phyloP scores from a whole-genome alignment of 768 basidiomycete genomes.

The Naganishia antarctica region DNA sequence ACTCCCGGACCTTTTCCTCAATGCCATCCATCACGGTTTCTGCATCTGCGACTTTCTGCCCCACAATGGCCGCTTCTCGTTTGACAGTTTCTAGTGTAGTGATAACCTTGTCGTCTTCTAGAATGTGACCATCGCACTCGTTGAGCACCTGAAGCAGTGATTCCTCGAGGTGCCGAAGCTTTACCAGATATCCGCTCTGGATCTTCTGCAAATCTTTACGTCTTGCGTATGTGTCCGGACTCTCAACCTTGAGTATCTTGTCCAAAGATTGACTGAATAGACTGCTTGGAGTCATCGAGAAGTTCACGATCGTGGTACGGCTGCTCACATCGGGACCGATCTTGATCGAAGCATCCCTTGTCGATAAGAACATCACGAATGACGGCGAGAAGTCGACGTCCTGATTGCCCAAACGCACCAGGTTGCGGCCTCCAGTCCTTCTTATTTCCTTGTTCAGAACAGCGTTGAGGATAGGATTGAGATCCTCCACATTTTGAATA shows the following conservation, averaged over 20 bases:
- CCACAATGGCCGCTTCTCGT: constrained; percentile 91
- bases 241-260: constrained; percentile 92
- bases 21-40: constrained; percentile 94
- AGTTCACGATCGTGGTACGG: constrained; percentile 91
- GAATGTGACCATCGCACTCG: constrained; percentile 91
- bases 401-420: constrained; percentile 92
- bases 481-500: constrained; percentile 95
- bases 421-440: constrained; percentile 90
- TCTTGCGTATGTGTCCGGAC: constrained; percentile 92
- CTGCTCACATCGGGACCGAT: constrained; percentile 99
- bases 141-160: constrained; percentile 89
- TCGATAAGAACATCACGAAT: constrained; percentile 99
- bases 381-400: constrained; percentile 99
- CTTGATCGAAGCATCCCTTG: constrained; percentile 91
- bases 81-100: constrained; percentile 92
- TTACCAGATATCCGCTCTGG: constrained; percentile 93
- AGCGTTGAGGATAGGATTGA: constrained; percentile 94
- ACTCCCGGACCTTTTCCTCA: constrained; percentile 89
- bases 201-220: constrained; percentile 95
- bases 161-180: constrained; percentile 86
- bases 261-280: constrained; percentile 96
- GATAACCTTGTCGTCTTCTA: constrained; percentile 94
- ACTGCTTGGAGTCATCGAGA: constrained; percentile 98
- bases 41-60: constrained; percentile 91
- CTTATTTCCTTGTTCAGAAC: constrained; percentile 95